Evolutionary conservation across 805 yeast species (phyloP).

Genomic region (Hanseniaspora pseudoguilliermondii): DNA sequence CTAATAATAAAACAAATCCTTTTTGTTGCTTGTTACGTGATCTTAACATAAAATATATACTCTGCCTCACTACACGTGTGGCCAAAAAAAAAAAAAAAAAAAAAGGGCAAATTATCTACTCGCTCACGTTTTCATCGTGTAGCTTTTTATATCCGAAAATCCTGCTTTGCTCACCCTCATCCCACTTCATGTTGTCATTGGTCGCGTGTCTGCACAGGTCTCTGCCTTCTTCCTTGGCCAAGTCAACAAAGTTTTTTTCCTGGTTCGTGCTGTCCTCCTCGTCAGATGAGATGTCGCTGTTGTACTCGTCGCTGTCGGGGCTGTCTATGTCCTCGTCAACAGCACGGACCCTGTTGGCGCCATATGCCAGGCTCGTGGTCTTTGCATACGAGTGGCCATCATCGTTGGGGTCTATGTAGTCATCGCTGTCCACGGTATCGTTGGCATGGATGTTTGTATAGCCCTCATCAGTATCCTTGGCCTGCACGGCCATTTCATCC

Average conservation of each 20-base stretch:
- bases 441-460: slow-evolving; percentile 5
- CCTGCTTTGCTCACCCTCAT: slow-evolving; percentile 21
- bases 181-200: slow-evolving; percentile 25
- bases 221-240: slow-evolving; percentile 23
- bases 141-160: slow-evolving; percentile 14
- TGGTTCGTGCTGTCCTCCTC: slow-evolving; percentile 14
- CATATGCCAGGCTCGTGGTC: slow-evolving; percentile 16
- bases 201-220: slow-evolving; percentile 25
- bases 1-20: too few species aligned
- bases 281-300: slow-evolving; percentile 14
- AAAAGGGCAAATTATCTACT: not conserved
- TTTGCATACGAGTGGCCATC: slow-evolving; percentile 66
- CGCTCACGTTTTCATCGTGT: slow-evolving; percentile 3
- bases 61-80: too few species aligned
- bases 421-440: slow-evolving; percentile 36
- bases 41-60: too few species aligned
- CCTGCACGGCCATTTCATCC: not conserved
- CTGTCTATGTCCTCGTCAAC: slow-evolving; percentile 16
- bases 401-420: slow-evolving; percentile 67
- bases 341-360: slow-evolving; percentile 14
- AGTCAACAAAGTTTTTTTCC: not conserved
- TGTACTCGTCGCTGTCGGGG: slow-evolving; percentile 17
- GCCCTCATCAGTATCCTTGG: not conserved
- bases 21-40: too few species aligned
- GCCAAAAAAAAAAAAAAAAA: not conserved